Conservation (phyloP, 805 yeast genomes). For the Saccharomyces kudriavzevii region DNA sequence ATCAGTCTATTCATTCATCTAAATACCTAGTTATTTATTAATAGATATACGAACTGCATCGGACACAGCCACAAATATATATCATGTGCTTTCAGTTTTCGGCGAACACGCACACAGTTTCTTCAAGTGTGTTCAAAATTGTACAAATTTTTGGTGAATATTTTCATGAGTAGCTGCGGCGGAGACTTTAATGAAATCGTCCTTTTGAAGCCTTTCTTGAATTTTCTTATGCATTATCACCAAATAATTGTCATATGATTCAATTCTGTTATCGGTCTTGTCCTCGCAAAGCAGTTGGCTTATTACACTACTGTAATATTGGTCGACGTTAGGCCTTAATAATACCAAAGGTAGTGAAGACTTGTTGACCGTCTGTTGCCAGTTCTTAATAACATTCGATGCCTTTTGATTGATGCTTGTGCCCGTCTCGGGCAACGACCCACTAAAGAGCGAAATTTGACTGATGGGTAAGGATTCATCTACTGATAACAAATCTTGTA, state of each 20-base stretch:
- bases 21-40: not conserved
- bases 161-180: conserved; percentile 20
- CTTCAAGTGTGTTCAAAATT: conserved; percentile 15
- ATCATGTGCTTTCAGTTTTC: not conserved
- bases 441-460: conserved; percentile 23
- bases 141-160: conserved; percentile 29
- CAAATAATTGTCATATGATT: conserved; percentile 60
- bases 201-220: conserved; percentile 43
- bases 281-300: conserved; percentile 68
- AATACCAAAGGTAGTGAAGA: conserved; percentile 21
- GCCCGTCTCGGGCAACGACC: conserved; percentile 61
- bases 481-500: conserved; percentile 70
- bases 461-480: conserved; percentile 22
- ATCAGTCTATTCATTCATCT: not conserved
- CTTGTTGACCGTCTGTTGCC: conserved; percentile 23
- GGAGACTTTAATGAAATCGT: conserved; percentile 27
- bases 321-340: conserved; percentile 28
- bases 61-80: not conserved
- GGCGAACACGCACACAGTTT: not conserved
- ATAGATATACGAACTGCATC: not conserved
- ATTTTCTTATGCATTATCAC: conserved; percentile 59
- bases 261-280: conserved; percentile 42
- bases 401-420: conserved; percentile 65
- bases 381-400: conserved; percentile 50
- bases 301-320: conserved; percentile 31